phyloP scores from a whole-genome alignment of 768 basidiomycete genomes.

The Psilocybe subaeruginosa region DNA sequence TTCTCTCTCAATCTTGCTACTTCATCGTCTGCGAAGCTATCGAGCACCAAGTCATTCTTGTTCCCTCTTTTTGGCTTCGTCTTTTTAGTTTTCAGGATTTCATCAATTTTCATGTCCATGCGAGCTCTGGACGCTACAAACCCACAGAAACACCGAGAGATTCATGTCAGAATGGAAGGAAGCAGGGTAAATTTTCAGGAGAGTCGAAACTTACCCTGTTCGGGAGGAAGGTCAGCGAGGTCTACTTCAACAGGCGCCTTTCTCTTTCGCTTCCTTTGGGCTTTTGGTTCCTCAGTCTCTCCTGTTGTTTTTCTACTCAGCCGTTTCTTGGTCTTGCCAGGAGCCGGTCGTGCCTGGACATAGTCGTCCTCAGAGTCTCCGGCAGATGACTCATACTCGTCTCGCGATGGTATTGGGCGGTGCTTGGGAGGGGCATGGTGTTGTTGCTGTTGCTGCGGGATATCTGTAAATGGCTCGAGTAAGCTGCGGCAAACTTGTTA shows the following conservation, averaged over 20 bases:
- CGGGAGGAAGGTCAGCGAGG: conserved; percentile 69
- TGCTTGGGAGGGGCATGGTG: conserved; percentile 17
- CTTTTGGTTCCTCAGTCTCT: conserved; percentile 30
- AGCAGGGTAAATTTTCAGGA: neutral
- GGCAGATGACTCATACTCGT: conserved; percentile 58
- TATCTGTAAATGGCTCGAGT: conserved; percentile 30
- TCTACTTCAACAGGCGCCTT: conserved; percentile 65
- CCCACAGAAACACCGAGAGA: neutral
- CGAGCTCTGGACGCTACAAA: conserved; percentile 71
- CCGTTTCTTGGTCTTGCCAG: conserved; percentile 36
- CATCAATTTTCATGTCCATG: conserved; percentile 84
- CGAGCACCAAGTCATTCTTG: conserved; percentile 78
- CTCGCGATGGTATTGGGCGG: conserved; percentile 25
- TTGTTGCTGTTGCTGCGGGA: conserved; percentile 44
- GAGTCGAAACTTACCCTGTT: conserved; percentile 60
- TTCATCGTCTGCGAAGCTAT: conserved; percentile 88
- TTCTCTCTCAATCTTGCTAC: conserved; percentile 85
- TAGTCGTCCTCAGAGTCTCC: conserved; percentile 55
- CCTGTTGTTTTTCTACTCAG: conserved; percentile 27
- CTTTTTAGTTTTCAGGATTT: conserved; percentile 84
- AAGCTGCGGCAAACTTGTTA: neutral
- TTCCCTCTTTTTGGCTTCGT: conserved; percentile 71
- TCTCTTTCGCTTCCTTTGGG: conserved; percentile 56
- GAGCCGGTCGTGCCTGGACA: conserved; percentile 37
- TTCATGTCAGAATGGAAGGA: neutral